phyloP scores from a whole-genome alignment of 2,329 filamentous ascomycete species.

The Tolypocladium pustulatum region DNA sequence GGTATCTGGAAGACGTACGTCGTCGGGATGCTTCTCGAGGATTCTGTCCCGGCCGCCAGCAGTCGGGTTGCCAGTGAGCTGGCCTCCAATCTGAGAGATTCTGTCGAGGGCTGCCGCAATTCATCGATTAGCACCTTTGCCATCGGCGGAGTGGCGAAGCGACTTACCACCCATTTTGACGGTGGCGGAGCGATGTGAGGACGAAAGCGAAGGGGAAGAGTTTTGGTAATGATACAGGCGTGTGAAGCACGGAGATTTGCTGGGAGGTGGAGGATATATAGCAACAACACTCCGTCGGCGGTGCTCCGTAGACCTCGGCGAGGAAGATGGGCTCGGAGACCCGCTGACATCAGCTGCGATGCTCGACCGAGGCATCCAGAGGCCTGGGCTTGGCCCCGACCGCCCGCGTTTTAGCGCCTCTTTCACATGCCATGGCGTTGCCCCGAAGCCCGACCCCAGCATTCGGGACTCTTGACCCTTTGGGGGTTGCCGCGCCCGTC shows the following conservation, averaged over 20 bases:
- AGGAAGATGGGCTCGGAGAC: constrained; percentile 5
- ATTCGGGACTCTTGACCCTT: neutral
- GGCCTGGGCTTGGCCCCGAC: constrained; percentile 11
- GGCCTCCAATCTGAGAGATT: constrained; percentile 50
- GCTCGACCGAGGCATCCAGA: constrained; percentile 21
- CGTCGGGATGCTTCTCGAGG: constrained; percentile 56
- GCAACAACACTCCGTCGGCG: neutral
- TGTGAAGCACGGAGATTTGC: neutral
- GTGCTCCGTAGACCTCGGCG: constrained; percentile 3
- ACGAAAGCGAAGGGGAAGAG: neutral
- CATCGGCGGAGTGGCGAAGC: neutral
- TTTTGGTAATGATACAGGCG: neutral
- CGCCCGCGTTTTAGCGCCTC: constrained; percentile 10
- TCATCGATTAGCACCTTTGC: constrained; percentile 2
- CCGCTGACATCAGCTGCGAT: constrained; percentile 14
- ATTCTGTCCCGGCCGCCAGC: constrained; percentile 43
- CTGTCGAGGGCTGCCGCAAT: constrained; percentile 41
- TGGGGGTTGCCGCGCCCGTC: neutral
- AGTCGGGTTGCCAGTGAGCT: constrained; percentile 51
- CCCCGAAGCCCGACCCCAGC: neutral
- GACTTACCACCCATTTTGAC: constrained; percentile 27
- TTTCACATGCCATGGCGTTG: constrained; percentile 18
- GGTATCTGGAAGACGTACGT: constrained; percentile 33
- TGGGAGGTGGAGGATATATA: neutral
- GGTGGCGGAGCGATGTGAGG: neutral